Conservation (phyloP, 164 flowering plant species). For the Litsea cubeba region DNA sequence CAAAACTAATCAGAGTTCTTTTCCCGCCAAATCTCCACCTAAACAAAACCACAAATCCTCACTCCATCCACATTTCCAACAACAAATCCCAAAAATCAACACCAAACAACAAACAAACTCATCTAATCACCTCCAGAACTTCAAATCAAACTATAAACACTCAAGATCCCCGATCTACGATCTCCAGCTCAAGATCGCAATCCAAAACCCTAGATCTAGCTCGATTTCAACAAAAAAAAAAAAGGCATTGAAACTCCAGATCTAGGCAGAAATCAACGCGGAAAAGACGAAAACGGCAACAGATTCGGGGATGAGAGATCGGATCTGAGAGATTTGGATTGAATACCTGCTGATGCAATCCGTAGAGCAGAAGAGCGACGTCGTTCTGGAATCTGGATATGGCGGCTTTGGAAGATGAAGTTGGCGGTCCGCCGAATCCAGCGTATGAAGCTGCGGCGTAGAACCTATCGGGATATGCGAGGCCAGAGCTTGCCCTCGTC, state of each 20-base stretch:
- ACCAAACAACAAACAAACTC: no score
- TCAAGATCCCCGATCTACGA: conserved; percentile 7
- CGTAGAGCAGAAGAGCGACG: conserved; percentile 80
- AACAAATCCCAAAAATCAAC: background rate
- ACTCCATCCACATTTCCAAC: background rate
- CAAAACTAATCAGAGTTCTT: no score
- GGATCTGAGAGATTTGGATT: background rate
- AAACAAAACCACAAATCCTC: no score
- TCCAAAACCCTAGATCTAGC: conserved; percentile 14
- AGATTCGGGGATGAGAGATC: conserved; percentile 4
- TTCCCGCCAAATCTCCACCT: no score
- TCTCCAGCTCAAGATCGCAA: conserved; percentile 3
- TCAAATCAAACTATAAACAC: background rate
- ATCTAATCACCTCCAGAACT: background rate
- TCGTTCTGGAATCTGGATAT: conserved; percentile 69
- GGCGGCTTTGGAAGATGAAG: conserved; percentile 31
- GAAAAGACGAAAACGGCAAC: background rate
- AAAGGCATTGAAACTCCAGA: background rate
- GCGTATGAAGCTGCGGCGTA: conserved; percentile 92
- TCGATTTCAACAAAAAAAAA: conserved; percentile 10
- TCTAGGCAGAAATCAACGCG: background rate
- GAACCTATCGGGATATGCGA: conserved; percentile 91
- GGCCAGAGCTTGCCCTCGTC: conserved; percentile 82
- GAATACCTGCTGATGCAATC: conserved; percentile 77
- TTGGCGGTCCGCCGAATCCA: conserved; percentile 79